These are phyloP conservation scores for Diversispora epigaea DNA, from an alignment of 192 early-diverging fungal species.

Conservation along the genomic window DNA sequence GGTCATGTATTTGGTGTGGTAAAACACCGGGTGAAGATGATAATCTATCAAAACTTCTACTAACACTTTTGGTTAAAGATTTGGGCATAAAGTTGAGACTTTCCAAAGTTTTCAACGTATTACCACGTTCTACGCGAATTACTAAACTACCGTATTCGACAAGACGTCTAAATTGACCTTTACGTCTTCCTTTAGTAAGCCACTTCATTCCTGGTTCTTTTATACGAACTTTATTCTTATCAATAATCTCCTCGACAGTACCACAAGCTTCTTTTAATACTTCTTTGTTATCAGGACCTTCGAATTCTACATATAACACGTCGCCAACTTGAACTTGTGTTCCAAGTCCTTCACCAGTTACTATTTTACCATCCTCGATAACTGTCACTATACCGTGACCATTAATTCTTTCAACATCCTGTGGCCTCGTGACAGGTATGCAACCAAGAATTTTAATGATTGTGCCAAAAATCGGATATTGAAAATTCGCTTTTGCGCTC, in stretches of 20 bases:
- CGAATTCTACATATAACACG: constrained; percentile 45
- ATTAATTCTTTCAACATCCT: constrained; percentile 38
- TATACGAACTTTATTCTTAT: constrained; percentile 34
- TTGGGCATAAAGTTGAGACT: constrained; percentile 25
- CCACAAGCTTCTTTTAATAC: constrained; percentile 37
- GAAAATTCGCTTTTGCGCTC: constrained; percentile 45
- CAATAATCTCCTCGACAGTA: constrained; percentile 38
- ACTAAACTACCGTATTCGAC: constrained; percentile 40
- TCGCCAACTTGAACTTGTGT: constrained; percentile 36
- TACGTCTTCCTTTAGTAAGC: constrained; percentile 40
- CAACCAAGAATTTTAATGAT: constrained; percentile 38
- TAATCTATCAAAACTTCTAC: constrained; percentile 19
- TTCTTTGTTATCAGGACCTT: constrained; percentile 34
- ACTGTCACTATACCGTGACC: constrained; percentile 38
- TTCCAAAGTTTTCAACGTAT: constrained; percentile 39
- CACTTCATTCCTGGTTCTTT: constrained; percentile 45
- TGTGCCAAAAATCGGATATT: constrained; percentile 43
- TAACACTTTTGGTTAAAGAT: neutral
- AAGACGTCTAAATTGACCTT: constrained; percentile 35
- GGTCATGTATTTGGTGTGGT: neutral
- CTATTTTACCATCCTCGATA: constrained; percentile 35
- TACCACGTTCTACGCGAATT: constrained; percentile 45
- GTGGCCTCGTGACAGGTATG: constrained; percentile 47
- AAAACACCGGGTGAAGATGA: constrained; percentile 17
- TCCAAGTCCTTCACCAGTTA: constrained; percentile 39